These are phyloP conservation scores for Colletotrichum musae DNA, from an alignment of 2,329 filamentous ascomycete genomes.

Conservation along the genomic window DNA sequence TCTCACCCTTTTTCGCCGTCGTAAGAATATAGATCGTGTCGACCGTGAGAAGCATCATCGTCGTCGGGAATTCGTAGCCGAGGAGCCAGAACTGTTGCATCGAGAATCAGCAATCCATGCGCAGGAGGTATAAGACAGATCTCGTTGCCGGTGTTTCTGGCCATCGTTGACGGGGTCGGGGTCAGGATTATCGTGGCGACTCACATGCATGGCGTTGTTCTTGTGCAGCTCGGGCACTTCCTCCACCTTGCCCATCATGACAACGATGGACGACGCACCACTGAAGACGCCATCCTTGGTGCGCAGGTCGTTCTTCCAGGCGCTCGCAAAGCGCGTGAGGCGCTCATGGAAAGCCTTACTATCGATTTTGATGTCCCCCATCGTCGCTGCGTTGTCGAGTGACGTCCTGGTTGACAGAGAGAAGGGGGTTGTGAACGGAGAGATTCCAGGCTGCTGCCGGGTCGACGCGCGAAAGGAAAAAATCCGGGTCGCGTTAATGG, in stretches of 20 bases:
- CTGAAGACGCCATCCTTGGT: conserved; percentile 85
- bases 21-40: conserved; percentile 94
- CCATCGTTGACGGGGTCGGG: conserved; percentile 31
- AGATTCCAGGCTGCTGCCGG: conserved; percentile 37
- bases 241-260: conserved; percentile 96
- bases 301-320: conserved; percentile 98
- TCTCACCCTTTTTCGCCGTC: conserved; percentile 93
- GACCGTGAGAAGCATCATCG: conserved; percentile 90
- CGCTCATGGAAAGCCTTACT: conserved; percentile 94
- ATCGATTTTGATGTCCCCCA: conserved; percentile 94
- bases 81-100: conserved; percentile 90
- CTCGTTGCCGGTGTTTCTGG: conserved; percentile 1
- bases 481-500: conserved; percentile 60
- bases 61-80: conserved; percentile 98
- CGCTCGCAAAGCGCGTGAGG: conserved; percentile 85
- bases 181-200: conserved; percentile 50
- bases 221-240: conserved; percentile 91
- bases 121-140: not conserved
- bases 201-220: conserved; percentile 95
- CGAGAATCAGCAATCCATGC: conserved; percentile 23
- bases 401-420: conserved; percentile 28
- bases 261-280: conserved; percentile 87
- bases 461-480: conserved; percentile 53
- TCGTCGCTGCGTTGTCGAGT: conserved; percentile 58
- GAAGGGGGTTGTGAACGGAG: conserved; percentile 30